Evolutionary conservation across 768 basidiomycete species (phyloP).

Genomic region (Trametes elegans): DNA sequence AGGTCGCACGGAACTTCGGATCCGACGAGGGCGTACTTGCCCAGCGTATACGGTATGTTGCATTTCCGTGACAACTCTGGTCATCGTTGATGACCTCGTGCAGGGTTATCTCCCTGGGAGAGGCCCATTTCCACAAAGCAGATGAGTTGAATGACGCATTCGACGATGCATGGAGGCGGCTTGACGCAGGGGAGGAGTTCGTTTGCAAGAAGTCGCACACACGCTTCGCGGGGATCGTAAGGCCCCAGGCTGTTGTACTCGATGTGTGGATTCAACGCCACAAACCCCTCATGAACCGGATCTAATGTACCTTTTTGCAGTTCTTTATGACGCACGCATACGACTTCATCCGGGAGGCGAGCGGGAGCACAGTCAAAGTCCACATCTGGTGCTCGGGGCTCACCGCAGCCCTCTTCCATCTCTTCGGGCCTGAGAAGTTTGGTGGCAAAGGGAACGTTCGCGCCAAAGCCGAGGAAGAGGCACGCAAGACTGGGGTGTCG

Average conservation of each 20-base stretch:
- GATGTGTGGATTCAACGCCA: too few species aligned
- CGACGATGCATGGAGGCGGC: conserved; percentile 5
- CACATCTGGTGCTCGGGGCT: conserved; percentile 12
- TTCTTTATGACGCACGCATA: conserved; percentile 4
- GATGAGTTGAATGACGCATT: conserved; percentile 4
- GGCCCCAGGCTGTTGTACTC: conserved; percentile 13
- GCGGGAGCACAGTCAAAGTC: conserved; percentile 12
- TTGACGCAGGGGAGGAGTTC: conserved; percentile 5
- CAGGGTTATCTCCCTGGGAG: conserved; percentile 17
- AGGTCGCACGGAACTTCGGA: conserved; percentile 11
- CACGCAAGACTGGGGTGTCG: neutral
- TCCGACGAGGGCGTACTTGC: neutral
- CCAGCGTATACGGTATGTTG: neutral
- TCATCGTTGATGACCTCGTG: neutral
- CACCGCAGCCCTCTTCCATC: neutral
- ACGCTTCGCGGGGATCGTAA: neutral
- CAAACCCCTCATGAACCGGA: too few species aligned
- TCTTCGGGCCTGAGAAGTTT: conserved; percentile 11
- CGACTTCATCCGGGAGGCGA: conserved; percentile 1
- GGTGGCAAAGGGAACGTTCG: conserved; percentile 14
- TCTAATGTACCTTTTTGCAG: neutral
- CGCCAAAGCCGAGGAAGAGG: conserved; percentile 4
- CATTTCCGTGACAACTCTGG: neutral
- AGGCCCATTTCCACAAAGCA: neutral
- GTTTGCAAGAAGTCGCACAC: conserved; percentile 10